phyloP scores from a whole-genome alignment of 2,329 filamentous ascomycete species.

The Akanthomyces lecanii region DNA sequence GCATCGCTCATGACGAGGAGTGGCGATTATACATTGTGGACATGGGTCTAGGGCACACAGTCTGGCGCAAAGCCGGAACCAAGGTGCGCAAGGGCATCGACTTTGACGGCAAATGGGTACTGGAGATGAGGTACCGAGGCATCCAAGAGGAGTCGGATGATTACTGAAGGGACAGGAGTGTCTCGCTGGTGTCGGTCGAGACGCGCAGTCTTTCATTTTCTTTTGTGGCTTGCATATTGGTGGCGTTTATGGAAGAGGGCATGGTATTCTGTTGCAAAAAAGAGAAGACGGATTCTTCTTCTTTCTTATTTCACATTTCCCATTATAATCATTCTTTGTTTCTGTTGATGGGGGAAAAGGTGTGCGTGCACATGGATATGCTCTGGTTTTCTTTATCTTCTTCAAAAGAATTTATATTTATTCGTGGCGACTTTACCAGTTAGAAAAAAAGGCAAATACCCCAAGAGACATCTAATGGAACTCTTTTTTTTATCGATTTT shows the following conservation, averaged over 20 bases:
- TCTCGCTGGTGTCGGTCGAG: not conserved
- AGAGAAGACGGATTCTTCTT: not conserved
- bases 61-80: conserved; percentile 81
- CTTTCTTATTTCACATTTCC: not conserved
- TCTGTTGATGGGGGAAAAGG: not conserved
- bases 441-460: not conserved
- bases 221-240: conserved; percentile 13
- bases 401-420: not conserved
- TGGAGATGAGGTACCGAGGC: conserved; percentile 58
- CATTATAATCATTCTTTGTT: not conserved
- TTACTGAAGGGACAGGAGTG: not conserved
- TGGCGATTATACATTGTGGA: conserved; percentile 86
- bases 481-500: not conserved
- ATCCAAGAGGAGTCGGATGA: conserved; percentile 28
- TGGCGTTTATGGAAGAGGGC: conserved; percentile 5
- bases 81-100: conserved; percentile 79
- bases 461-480: not conserved
- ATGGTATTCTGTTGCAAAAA: not conserved
- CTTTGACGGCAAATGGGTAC: conserved; percentile 83
- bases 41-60: conserved; percentile 75
- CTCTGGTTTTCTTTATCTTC: not conserved
- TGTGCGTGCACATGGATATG: not conserved
- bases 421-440: not conserved
- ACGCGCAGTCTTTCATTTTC: not conserved
- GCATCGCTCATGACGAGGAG: conserved; percentile 45